A percentile compares a stretch with the other conserved stretches of the same genome.
Evolutionary conservation across 1,284 basidiomycete species (phyloP).

Genomic region (Tilletia indica): DNA sequence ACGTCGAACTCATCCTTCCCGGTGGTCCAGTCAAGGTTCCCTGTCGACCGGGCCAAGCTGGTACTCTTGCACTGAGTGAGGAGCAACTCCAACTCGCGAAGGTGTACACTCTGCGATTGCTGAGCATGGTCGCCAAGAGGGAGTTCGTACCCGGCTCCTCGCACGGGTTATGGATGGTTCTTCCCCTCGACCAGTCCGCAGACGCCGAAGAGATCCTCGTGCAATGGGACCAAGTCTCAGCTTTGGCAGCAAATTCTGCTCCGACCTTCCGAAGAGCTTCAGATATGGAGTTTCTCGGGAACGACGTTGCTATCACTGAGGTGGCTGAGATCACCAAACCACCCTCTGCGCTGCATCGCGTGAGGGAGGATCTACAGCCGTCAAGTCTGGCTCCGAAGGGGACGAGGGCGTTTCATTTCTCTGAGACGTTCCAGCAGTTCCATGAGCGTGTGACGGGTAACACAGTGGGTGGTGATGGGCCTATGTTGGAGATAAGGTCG

Average conservation of each 20-base stretch:
- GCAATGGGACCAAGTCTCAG: neutral
- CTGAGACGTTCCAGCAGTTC: slow-evolving; percentile 11
- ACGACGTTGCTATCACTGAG: neutral
- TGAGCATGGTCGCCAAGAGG: neutral
- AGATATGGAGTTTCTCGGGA: neutral
- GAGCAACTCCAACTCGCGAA: neutral
- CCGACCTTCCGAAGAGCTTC: neutral
- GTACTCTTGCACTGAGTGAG: neutral
- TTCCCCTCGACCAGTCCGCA: neutral
- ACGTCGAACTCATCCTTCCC: neutral
- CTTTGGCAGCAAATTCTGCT: neutral
- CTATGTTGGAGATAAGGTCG: neutral
- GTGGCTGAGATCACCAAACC: neutral
- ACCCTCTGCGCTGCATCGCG: neutral
- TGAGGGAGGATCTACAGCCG: neutral
- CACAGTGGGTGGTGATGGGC: neutral
- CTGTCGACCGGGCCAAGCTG: neutral
- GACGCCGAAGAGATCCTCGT: neutral
- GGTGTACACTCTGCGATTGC: neutral
- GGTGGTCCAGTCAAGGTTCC: neutral
- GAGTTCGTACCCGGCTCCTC: neutral
- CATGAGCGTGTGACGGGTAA: neutral
- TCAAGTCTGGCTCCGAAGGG: neutral
- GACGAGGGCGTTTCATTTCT: neutral
- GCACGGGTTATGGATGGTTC: neutral